Conservation (phyloP, 495 filamentous ascomycete genomes). For the Aspergillus avenaceus region DNA sequence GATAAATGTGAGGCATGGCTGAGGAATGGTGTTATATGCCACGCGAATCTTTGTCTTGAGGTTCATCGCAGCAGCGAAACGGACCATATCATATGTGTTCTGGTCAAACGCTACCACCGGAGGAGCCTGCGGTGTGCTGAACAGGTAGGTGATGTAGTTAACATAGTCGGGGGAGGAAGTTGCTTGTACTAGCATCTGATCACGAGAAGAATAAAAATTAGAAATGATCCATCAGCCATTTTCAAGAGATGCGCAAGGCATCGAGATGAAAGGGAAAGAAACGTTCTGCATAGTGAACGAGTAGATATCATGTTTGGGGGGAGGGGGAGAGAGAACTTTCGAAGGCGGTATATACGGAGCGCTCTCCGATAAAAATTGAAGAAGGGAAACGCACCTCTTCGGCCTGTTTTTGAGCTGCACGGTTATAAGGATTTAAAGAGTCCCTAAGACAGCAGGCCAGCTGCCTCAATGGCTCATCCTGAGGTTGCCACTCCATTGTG, state of each 20-base stretch:
- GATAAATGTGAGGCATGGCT: conserved; percentile 65
- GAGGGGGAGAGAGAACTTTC: not conserved
- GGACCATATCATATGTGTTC: conserved; percentile 66
- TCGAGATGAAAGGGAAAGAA: not conserved
- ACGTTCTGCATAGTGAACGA: too few relatives aligned
- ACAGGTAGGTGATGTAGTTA: conserved; percentile 92
- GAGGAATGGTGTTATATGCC: conserved; percentile 66
- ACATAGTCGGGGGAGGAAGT: conserved; percentile 89
- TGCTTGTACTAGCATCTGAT: conserved; percentile 89
- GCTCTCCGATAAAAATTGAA: conserved; percentile 13
- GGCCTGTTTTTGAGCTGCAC: conserved; percentile 76
- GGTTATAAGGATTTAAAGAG: conserved; percentile 81
- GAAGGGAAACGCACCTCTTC: conserved; percentile 34
- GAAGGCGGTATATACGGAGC: conserved; percentile 1
- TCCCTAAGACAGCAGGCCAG: conserved; percentile 85
- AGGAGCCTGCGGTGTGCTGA: conserved; percentile 64
- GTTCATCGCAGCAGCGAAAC: conserved; percentile 85
- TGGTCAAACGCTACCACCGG: conserved; percentile 49
- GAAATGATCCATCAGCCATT: conserved; percentile 2
- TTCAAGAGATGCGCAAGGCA: not conserved
- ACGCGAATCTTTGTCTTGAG: conserved; percentile 87
- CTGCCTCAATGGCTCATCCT: conserved; percentile 79
- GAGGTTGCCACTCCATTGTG: conserved; percentile 89
- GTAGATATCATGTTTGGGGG: too few relatives aligned
- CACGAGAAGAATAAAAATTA: conserved; percentile 3